A percentile compares a stretch with the other conserved stretches of the same genome.
Evolutionary conservation across 495 filamentous ascomycete genomes (phyloP).

Genomic region (Opeltia flavorubescens): DNA sequence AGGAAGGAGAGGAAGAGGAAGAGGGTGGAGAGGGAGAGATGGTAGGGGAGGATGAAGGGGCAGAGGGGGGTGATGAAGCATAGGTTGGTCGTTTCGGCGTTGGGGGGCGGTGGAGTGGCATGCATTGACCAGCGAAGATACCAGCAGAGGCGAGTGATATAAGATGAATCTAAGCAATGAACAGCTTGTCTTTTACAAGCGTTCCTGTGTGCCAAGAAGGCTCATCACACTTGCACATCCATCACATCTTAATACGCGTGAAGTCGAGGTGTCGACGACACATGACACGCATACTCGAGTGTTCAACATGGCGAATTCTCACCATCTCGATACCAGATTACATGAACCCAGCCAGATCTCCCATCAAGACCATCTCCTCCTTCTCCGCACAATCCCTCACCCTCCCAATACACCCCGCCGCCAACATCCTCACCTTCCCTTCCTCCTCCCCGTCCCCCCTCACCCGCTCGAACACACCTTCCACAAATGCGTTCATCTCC

Average conservation of each 20-base stretch:
- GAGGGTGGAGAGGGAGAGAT: background rate
- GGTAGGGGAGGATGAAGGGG: background rate
- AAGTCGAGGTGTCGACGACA: no score
- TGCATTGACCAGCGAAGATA: no score
- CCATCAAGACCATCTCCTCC: slow-evolving; percentile 45
- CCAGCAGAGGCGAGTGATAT: no score
- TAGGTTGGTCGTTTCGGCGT: background rate
- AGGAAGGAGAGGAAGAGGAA: background rate
- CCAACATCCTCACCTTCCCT: slow-evolving; percentile 50
- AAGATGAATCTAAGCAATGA: no score
- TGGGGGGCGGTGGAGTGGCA: background rate
- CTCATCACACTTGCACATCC: no score
- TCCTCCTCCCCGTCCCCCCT: slow-evolving; percentile 41
- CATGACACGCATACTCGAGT: background rate
- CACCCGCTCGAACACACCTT: slow-evolving; percentile 48
- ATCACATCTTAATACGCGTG: no score
- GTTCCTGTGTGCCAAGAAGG: no score
- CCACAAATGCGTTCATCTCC: slow-evolving; percentile 56
- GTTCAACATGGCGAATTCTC: no score
- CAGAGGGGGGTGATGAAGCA: background rate
- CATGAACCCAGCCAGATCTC: slow-evolving; percentile 13
- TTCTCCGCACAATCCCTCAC: slow-evolving; percentile 67
- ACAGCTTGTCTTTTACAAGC: no score
- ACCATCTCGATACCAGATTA: no score
- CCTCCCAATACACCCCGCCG: slow-evolving; percentile 71